Percentiles rank a stretch among this genome's conserved stretches.
phyloP scores from a whole-genome alignment of 768 basidiomycete species.

The Candolleomyces eurysporus region DNA sequence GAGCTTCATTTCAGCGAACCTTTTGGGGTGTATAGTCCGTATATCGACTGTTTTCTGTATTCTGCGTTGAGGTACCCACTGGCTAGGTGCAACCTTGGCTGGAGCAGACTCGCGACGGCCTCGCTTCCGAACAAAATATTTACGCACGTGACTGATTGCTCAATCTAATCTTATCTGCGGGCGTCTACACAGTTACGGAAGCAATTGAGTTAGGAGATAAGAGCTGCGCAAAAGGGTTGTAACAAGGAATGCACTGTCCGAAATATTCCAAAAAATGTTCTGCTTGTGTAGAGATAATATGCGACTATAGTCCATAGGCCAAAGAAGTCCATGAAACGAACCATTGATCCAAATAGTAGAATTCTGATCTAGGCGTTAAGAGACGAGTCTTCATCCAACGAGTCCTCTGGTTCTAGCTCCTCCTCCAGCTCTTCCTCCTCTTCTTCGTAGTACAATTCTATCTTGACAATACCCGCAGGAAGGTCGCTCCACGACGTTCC shows the following conservation, averaged over 20 bases:
- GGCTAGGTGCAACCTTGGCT: too few species aligned
- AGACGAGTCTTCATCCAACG: conserved; percentile 1
- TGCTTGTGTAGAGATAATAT: too few species aligned
- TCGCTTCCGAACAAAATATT: neutral
- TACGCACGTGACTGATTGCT: neutral
- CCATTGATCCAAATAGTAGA: neutral
- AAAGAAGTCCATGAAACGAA: too few species aligned
- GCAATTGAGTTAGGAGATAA: neutral
- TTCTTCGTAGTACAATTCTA: conserved; percentile 29
- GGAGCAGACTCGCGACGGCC: neutral
- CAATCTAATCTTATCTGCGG: neutral
- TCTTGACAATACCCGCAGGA: conserved; percentile 20
- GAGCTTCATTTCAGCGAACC: neutral
- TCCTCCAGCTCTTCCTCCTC: conserved; percentile 23
- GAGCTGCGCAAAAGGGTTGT: too few species aligned
- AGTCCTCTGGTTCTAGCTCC: conserved; percentile 13
- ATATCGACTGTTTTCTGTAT: neutral
- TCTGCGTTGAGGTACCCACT: too few species aligned
- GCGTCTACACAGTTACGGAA: neutral
- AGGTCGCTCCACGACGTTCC: conserved; percentile 2
- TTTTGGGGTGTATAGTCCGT: neutral
- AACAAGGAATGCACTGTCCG: too few species aligned
- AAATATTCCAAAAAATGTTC: too few species aligned
- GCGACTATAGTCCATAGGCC: too few species aligned
- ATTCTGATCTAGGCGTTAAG: neutral